phyloP scores from a whole-genome alignment of 163 green algal genomes.

The Chloromonas sp. region DNA sequence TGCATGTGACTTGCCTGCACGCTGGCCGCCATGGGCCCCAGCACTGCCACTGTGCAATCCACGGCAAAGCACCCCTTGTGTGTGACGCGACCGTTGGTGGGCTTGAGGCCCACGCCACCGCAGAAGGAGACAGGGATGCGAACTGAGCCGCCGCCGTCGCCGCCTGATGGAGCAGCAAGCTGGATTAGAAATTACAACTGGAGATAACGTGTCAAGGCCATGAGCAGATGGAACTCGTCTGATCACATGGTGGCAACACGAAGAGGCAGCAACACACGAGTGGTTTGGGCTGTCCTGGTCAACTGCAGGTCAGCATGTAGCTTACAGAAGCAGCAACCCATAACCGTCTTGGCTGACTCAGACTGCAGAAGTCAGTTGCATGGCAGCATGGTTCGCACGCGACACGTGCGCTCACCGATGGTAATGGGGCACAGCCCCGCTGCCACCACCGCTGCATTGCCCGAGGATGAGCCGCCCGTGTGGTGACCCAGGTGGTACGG shows the following conservation, averaged over 20 bases:
- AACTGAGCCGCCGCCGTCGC: constrained; percentile 67
- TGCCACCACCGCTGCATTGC: constrained; percentile 50
- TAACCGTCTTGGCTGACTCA: neutral
- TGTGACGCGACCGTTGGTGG: constrained; percentile 27
- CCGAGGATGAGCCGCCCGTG: constrained; percentile 58
- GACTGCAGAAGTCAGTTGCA: neutral
- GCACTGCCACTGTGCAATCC: constrained; percentile 40
- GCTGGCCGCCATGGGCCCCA: constrained; percentile 42
- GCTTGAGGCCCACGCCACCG: constrained; percentile 51
- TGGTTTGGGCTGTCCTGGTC: neutral
- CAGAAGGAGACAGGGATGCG: constrained; percentile 63
- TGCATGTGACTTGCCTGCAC: constrained; percentile 15
- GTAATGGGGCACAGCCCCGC: constrained; percentile 59
- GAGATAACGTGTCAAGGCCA: neutral
- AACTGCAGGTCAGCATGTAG: neutral
- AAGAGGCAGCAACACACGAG: neutral
- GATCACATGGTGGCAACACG: neutral
- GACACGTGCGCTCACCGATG: constrained; percentile 14
- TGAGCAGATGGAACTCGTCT: neutral
- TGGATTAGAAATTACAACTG: constrained; percentile 11
- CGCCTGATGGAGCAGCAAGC: constrained; percentile 29
- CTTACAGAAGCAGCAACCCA: neutral
- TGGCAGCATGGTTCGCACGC: neutral
- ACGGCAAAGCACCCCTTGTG: constrained; percentile 19
- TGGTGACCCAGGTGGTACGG: constrained; percentile 11